Conservation (phyloP, 2,329 filamentous ascomycete genomes). For the Fusarium sp. region DNA sequence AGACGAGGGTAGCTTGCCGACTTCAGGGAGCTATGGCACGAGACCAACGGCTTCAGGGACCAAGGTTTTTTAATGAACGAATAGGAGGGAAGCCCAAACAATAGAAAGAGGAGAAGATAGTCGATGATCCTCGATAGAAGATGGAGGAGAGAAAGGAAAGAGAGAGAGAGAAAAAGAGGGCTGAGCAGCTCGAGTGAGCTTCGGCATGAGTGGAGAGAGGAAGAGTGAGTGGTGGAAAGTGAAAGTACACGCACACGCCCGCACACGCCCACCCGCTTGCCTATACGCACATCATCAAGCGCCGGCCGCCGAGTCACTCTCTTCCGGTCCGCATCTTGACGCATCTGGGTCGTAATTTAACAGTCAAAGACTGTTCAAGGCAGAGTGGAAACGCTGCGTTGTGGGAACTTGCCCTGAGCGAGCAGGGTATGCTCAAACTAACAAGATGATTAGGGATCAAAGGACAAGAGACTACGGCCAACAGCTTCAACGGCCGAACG, state of each 20-base stretch:
- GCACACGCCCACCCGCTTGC: slow-evolving; percentile 38
- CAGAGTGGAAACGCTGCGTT: slow-evolving; percentile 14
- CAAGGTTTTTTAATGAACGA: slow-evolving; percentile 24
- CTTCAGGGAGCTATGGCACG: slow-evolving; percentile 22
- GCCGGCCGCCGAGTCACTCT: slow-evolving; percentile 35
- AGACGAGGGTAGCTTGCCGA: slow-evolving; percentile 25
- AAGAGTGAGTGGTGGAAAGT: slow-evolving; percentile 28
- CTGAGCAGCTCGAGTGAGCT: slow-evolving; percentile 35
- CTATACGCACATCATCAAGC: slow-evolving; percentile 42
- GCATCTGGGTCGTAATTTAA: slow-evolving; percentile 12
- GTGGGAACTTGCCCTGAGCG: slow-evolving; percentile 20
- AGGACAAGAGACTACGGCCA: slow-evolving; percentile 20
- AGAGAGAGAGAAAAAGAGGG: slow-evolving; percentile 21
- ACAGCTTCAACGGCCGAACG: background rate
- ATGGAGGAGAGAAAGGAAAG: slow-evolving; percentile 30
- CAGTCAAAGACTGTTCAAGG: slow-evolving; percentile 18
- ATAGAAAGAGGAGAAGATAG: slow-evolving; percentile 13
- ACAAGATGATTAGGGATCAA: slow-evolving; percentile 9
- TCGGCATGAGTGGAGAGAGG: slow-evolving; percentile 28
- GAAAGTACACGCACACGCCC: slow-evolving; percentile 36
- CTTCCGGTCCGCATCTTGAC: slow-evolving; percentile 30
- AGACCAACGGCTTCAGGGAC: slow-evolving; percentile 28
- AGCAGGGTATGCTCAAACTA: slow-evolving; percentile 23
- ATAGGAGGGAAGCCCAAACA: slow-evolving; percentile 17
- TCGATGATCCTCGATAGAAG: slow-evolving; percentile 24